A percentile compares a stretch with the other conserved stretches of the same genome.
Evolutionary conservation across 164 flowering plant genomes (phyloP).

Genomic region (Saururus chinensis): DNA sequence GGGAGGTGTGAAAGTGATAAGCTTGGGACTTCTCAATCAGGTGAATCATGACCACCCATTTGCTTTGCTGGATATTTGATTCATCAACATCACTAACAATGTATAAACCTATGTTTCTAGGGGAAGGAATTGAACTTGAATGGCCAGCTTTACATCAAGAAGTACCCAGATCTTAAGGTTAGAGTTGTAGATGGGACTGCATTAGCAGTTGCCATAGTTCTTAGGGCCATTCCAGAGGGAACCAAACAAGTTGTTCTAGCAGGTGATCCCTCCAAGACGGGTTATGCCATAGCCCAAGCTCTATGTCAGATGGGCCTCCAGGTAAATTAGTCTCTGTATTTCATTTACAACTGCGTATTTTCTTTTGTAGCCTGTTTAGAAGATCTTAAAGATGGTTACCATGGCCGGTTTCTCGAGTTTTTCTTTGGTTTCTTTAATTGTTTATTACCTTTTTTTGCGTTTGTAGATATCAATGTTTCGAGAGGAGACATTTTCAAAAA

Average conservation of each 20-base stretch:
- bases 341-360: no score
- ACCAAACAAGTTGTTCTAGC: constrained; percentile 38
- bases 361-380: no score
- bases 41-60: constrained; percentile 10
- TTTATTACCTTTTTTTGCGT: no score
- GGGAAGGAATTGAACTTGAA: constrained; percentile 47
- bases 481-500: constrained; percentile 20
- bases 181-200: constrained; percentile 67
- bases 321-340: constrained; percentile 22
- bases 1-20: constrained; percentile 47
- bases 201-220: constrained; percentile 48
- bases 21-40: constrained; percentile 66
- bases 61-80: no score
- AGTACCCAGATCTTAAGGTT: constrained; percentile 36
- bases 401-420: no score
- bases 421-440: no score
- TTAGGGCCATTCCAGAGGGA: constrained; percentile 49
- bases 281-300: constrained; percentile 21
- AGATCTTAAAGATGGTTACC: no score
- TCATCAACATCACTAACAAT: no score
- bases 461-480: constrained; percentile 19
- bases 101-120: constrained; percentile 17
- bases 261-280: constrained; percentile 35
- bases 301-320: constrained; percentile 39
- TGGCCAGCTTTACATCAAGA: constrained; percentile 49